phyloP scores from a whole-genome alignment of 257 asterid species.

The Penstemon eatonii region DNA sequence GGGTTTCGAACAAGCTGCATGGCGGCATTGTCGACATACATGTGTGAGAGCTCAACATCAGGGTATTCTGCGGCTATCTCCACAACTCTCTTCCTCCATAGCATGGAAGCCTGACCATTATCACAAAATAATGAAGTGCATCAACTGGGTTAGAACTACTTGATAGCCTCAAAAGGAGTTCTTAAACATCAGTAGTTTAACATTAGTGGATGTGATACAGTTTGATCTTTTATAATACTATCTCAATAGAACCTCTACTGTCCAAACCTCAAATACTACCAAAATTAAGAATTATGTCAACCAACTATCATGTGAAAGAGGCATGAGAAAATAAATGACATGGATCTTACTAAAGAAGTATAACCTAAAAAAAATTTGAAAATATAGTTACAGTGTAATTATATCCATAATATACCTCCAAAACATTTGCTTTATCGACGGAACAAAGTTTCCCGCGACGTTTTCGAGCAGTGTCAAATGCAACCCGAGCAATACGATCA shows the following conservation, averaged over 20 bases:
- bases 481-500: conserved; percentile 94
- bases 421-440: conserved; percentile 96
- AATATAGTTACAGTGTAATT: neutral
- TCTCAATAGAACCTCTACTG: neutral
- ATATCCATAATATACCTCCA: conserved; percentile 61
- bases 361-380: conserved; percentile 17
- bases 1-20: conserved; percentile 99
- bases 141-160: conserved; percentile 3
- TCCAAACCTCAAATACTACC: neutral
- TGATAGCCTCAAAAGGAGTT: neutral
- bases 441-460: conserved; percentile 91
- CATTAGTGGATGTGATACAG: neutral
- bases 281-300: conserved; percentile 11
- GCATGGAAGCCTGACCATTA: conserved; percentile 80
- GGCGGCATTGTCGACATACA: conserved; percentile 99
- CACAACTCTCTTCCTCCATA: conserved; percentile 83
- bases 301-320: neutral
- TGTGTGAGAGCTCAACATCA: conserved; percentile 94
- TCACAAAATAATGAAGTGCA: conserved; percentile 26
- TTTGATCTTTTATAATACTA: neutral
- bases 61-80: conserved; percentile 77
- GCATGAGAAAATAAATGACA: neutral
- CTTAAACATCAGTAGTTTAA: too few species aligned
- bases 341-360: neutral
- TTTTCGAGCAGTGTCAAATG: conserved; percentile 91